These are phyloP conservation scores for Sindora glabra DNA, from an alignment of 306 rosid species.

Conservation along the genomic window DNA sequence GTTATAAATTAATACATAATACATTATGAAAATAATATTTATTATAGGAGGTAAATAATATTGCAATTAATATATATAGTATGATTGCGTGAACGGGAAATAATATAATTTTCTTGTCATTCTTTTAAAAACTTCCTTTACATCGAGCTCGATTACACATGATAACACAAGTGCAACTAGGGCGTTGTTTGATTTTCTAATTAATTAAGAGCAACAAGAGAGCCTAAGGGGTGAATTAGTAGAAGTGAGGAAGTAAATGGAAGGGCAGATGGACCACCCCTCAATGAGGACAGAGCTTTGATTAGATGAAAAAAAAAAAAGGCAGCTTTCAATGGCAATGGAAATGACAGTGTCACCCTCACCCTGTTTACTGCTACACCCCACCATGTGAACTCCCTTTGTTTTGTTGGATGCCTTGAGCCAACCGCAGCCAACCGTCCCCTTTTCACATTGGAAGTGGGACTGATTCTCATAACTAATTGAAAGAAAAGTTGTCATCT, in stretches of 20 bases:
- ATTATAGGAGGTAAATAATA: too few relatives aligned
- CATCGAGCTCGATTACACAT: too few relatives aligned
- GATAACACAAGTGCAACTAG: too few relatives aligned
- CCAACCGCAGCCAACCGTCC: slow-evolving; percentile 22
- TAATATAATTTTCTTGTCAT: too few relatives aligned
- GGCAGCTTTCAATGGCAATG: slow-evolving; percentile 32
- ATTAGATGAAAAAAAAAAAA: slow-evolving; percentile 32
- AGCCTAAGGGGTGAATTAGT: slow-evolving; percentile 1
- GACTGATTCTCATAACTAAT: slow-evolving; percentile 22
- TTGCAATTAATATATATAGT: too few relatives aligned
- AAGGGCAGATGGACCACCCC: slow-evolving; percentile 15
- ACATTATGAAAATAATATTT: too few relatives aligned
- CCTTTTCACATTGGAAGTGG: slow-evolving; percentile 25
- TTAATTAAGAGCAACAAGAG: too few relatives aligned
- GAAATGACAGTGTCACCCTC: slow-evolving; percentile 24
- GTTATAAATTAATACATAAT: too few relatives aligned
- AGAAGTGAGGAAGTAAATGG: background rate
- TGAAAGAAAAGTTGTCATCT: slow-evolving; percentile 17
- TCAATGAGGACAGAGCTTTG: slow-evolving; percentile 23
- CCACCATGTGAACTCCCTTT: slow-evolving; percentile 57
- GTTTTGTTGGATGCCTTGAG: slow-evolving; percentile 41
- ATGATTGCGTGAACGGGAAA: too few relatives aligned
- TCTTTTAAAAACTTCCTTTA: too few relatives aligned
- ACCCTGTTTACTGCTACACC: too few relatives aligned
- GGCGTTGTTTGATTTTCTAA: background rate